Base-by-base conservation (phyloP, 2,329 filamentous ascomycete genomes). In the Nectriaceae sp. region DNA sequence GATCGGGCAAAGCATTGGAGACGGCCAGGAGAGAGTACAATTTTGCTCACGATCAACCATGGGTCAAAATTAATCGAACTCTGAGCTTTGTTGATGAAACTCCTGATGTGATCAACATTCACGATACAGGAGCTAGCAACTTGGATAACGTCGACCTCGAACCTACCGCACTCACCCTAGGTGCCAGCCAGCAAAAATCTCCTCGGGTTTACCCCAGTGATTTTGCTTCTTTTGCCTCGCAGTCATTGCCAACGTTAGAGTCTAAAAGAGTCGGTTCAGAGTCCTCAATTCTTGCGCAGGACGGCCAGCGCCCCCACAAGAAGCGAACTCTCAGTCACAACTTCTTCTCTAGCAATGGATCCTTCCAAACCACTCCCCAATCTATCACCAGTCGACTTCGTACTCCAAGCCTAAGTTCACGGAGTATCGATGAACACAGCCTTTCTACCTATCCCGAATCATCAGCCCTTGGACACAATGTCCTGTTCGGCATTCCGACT, bases 51-150 rank as follows among this genome's bases (percentile, higher is more conserved):
- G 55, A 58, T 3, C 63, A 65, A 31, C 61, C 57, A 11, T 65
- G 63, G 63, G 60, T 65, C 21, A 55, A 55, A 38, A 61, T 58
- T 20, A 63, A 51, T 33, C 48, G 59, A 40, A 40, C 54, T 19
- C 31, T 65, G 19, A 65, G 61, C 21, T 65, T 65, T 18, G 52
- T 65, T 6, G 61, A 65, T 31, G 63, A 65, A 39, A 65, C 63
- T 3, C 51, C 60, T 29, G 60, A 65, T 13, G 53, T 65, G 11
- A 58, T 63, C 42, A 62, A 61, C 26, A 57, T 62, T 6, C 59
- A 63, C 24, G 60, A 65, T 21, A 52, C 54, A 6, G 48, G 47
- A 11, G 49, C 46, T 3, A 55, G 47, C 21, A 51, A 47, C 29
- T 50, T 59, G 20, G 48, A 53, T 36, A 48, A 47, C 3, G 21